phyloP scores from a whole-genome alignment of 768 basidiomycete species.

The Termitomyces sp. region DNA sequence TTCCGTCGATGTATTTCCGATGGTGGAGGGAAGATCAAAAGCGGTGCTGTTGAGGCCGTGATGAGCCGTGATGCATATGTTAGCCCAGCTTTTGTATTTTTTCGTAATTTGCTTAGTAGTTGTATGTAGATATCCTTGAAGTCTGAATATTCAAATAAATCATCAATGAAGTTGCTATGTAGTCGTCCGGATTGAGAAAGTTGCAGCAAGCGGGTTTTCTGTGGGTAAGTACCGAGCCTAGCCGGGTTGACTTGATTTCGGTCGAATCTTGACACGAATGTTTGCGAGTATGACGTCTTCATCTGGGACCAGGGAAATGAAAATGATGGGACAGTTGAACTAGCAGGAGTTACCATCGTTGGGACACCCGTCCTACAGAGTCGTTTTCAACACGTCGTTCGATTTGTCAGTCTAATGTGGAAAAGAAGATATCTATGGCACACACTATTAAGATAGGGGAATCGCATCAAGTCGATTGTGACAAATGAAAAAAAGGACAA shows the following conservation, averaged over 20 bases:
- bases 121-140: neutral
- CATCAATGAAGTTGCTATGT: neutral
- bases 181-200: too few relatives aligned
- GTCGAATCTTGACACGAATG: neutral
- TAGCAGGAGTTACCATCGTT: neutral
- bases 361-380: neutral
- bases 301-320: neutral
- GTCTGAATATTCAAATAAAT: neutral
- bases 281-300: neutral
- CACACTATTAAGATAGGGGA: neutral
- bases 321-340: neutral
- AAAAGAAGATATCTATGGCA: neutral
- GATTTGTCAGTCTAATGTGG: neutral
- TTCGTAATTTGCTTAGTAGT: neutral
- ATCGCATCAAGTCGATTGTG: neutral
- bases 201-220: neutral
- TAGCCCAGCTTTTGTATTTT: neutral
- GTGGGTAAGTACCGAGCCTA: neutral
- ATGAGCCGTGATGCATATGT: too few relatives aligned
- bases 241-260: neutral
- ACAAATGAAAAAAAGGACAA: neutral
- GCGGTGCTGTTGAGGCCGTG: neutral
- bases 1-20: constrained; percentile 2
- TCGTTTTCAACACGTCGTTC: neutral
- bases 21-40: neutral